Evolutionary conservation across 2,329 filamentous ascomycete species (phyloP).

Genomic region (Colletotrichum ledebouriae): DNA sequence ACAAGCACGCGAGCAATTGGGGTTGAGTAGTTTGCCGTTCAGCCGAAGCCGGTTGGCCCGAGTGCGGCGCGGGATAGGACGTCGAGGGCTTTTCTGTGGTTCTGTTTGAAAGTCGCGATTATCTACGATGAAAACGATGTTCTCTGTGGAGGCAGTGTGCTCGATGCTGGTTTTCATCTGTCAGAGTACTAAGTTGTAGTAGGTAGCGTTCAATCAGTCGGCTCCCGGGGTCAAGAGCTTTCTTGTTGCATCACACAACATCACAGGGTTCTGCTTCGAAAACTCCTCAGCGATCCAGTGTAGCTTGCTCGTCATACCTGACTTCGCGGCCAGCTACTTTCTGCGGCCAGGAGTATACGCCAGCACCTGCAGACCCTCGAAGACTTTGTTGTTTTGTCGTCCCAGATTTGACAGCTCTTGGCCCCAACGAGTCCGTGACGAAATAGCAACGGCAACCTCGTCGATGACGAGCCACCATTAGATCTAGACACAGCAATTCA

Average conservation of each 20-base stretch:
- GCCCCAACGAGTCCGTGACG: conserved; percentile 3
- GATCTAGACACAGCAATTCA: conserved; percentile 1
- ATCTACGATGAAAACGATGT: not conserved
- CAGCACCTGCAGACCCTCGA: not conserved
- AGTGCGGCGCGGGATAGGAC: conserved; percentile 15
- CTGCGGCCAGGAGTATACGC: not conserved
- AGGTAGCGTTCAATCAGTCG: no score
- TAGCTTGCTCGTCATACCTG: not conserved
- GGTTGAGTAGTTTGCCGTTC: conserved; percentile 9
- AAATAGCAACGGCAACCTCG: not conserved
- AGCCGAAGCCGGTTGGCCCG: conserved; percentile 26
- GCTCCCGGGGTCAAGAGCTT: not conserved
- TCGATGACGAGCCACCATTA: conserved; percentile 18
- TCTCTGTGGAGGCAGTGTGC: no score
- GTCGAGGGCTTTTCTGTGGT: conserved; percentile 3
- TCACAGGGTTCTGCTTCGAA: not conserved
- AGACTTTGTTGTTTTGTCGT: conserved; percentile 16
- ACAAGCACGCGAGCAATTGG: conserved; percentile 13
- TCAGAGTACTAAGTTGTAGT: no score
- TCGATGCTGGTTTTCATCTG: no score
- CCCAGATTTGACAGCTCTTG: conserved; percentile 22
- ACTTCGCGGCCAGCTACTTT: not conserved
- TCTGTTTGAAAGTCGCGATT: not conserved
- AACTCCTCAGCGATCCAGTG: not conserved
- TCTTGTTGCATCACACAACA: conserved; percentile 13